Base-by-base conservation (phyloP, 2,329 filamentous ascomycete species). In the Cladorrhinum sp. region DNA sequence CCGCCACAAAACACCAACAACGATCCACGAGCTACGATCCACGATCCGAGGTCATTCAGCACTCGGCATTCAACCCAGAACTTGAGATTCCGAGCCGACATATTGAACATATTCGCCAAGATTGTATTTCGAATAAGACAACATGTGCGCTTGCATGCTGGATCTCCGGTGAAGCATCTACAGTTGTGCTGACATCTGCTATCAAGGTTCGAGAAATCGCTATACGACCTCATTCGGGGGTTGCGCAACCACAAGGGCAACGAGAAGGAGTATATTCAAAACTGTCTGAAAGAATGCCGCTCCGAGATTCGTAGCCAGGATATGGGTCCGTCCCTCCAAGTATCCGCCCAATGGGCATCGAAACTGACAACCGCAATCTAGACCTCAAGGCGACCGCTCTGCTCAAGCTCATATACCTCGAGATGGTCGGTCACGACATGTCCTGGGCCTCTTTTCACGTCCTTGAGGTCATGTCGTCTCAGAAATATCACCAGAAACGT, bases 401-500 rank as follows among this genome's bases (percentile, higher is more conserved):
- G 57, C 81, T 99, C 71, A 99, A 99, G 80, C 84, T 99, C 69
- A 89, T 97, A 57, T 99, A 99, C 74, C 85, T 99, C 66, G 95
- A 99, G 75, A 99, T 99, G 95, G 93, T 98, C 68, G 95, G 95
- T 13, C 91, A 98, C 74, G 95, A 98, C 76, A 99, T 99, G 95
- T 97, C 93, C 2, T 99, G 95, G 95, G 95, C 95, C 3, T 93
- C 93, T 12, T 99, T 99, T 77, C 91, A 99, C 74, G 93, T 98
- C 56, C 87, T 99, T 52, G 95, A 99, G 78, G 95, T 99, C 77
- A 99, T 99, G 95, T 96, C 93, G 38, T 96, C 92, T 41, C 82
- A 89, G 52, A 98, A 97, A 74, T 96, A 96, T 74, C 84, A 92
- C 67, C 93, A 97, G 76, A 99, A 99, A 77, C 85, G 93, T 66